Evolutionary conservation across 73 alveolate species (phyloP).

Genomic region (Paramecium sexaurelia): DNA sequence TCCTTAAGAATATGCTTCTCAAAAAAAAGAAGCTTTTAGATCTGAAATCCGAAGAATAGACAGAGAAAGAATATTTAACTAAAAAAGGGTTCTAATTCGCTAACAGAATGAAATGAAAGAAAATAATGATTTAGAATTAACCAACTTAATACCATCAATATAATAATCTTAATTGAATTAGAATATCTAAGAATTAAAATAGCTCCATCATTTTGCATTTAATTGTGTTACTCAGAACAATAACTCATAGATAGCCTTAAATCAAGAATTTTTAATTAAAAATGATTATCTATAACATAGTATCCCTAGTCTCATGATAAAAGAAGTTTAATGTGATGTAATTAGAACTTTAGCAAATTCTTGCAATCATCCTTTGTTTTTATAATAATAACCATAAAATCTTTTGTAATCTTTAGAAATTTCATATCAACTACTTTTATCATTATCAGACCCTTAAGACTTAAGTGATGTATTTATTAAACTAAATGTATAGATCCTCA

Average conservation of each 20-base stretch:
- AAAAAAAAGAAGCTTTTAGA: constrained; percentile 18
- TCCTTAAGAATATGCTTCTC: background rate
- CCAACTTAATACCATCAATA: background rate
- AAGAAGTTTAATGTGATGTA: background rate
- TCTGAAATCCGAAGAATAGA: constrained; percentile 10
- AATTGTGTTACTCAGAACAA: background rate
- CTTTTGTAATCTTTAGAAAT: background rate
- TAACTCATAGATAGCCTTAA: background rate
- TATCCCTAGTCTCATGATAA: background rate
- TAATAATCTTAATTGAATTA: background rate
- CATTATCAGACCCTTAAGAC: background rate
- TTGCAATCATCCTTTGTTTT: background rate
- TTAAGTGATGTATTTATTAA: background rate
- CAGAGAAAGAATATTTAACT: background rate
- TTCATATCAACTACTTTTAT: background rate
- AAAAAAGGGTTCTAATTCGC: background rate
- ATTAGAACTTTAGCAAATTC: constrained; percentile 18
- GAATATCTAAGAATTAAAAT: background rate
- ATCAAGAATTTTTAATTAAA: background rate
- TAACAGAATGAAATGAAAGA: background rate
- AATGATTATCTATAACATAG: background rate
- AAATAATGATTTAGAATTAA: background rate
- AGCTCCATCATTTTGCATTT: background rate
- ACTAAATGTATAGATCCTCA: background rate
- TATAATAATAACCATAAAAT: background rate